These are phyloP conservation scores for Barnettozyma sucrosica DNA, from an alignment of 805 yeast genomes.

Conservation along the genomic window DNA sequence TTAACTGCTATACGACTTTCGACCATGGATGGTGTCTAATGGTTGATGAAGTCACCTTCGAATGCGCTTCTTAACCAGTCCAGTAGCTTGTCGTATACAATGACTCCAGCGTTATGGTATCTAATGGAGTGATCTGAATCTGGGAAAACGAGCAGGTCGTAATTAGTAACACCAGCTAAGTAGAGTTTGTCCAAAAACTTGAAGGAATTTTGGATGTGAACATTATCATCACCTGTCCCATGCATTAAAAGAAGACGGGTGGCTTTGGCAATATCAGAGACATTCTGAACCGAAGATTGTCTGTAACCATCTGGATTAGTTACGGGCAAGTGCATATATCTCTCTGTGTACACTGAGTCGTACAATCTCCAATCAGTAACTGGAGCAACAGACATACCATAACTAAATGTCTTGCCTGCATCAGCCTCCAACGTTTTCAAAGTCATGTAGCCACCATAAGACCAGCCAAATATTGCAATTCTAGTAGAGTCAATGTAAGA, in stretches of 20 bases:
- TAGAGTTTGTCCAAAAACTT: slow-evolving; percentile 73
- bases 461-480: slow-evolving; percentile 97
- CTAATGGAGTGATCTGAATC: slow-evolving; percentile 73
- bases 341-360: slow-evolving; percentile 90
- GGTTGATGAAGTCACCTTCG: slow-evolving; percentile 32
- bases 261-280: slow-evolving; percentile 47
- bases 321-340: slow-evolving; percentile 85
- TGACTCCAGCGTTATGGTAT: slow-evolving; percentile 65
- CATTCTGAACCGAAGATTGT: slow-evolving; percentile 49
- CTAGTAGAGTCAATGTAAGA: slow-evolving; percentile 59
- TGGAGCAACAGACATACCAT: slow-evolving; percentile 95
- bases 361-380: slow-evolving; percentile 92
- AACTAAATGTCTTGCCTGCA: slow-evolving; percentile 65
- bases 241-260: slow-evolving; percentile 83
- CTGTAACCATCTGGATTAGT: slow-evolving; percentile 60
- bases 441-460: slow-evolving; percentile 93
- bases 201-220: slow-evolving; percentile 86
- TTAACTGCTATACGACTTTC: neutral
- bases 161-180: slow-evolving; percentile 71
- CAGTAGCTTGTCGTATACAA: slow-evolving; percentile 62
- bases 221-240: slow-evolving; percentile 97
- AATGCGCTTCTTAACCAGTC: slow-evolving; percentile 63
- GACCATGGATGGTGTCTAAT: neutral
- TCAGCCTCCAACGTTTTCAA: slow-evolving; percentile 84
- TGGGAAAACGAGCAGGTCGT: slow-evolving; percentile 73